These are phyloP conservation scores for Fusarium sp. DNA, from an alignment of 2,329 filamentous ascomycete genomes.

Conservation along the genomic window DNA sequence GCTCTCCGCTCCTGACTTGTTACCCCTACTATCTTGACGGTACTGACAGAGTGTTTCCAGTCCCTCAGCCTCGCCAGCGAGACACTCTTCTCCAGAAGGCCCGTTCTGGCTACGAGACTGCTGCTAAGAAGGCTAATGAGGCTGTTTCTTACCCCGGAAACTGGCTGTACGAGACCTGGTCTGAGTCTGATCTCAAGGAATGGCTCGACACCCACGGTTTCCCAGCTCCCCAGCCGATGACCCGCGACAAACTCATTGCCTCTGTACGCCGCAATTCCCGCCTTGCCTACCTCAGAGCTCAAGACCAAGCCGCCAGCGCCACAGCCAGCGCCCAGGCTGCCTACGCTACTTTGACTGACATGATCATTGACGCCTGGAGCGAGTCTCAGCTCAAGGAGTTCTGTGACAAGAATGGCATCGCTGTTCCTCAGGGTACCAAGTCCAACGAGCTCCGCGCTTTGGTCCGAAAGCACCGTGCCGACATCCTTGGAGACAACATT, in stretches of 20 bases:
- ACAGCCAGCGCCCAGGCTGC: constrained; percentile 72
- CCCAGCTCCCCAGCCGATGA: constrained; percentile 81
- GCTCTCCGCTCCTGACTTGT: too few relatives aligned
- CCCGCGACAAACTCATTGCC: constrained; percentile 87
- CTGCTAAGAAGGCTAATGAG: constrained; percentile 77
- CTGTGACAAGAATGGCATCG: constrained; percentile 86
- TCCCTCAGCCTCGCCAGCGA: constrained; percentile 84
- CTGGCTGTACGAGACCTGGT: constrained; percentile 93
- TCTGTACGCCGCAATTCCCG: constrained; percentile 90
- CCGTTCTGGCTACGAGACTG: constrained; percentile 79
- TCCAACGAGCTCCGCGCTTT: constrained; percentile 88
- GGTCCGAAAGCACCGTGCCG: constrained; percentile 83
- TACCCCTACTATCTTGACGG: too few relatives aligned
- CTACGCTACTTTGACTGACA: constrained; percentile 78
- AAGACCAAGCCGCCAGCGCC: constrained; percentile 66
- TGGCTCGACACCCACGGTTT: constrained; percentile 92
- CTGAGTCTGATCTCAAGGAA: constrained; percentile 89
- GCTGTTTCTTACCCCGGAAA: constrained; percentile 87
- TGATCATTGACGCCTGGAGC: constrained; percentile 87
- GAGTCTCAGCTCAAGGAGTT: constrained; percentile 91
- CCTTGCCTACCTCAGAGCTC: constrained; percentile 73
- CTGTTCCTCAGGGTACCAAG: constrained; percentile 88
- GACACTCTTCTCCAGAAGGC: constrained; percentile 80
- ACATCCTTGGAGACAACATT: constrained; percentile 71
- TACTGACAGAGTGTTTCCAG: constrained; percentile 47